These are phyloP conservation scores for Maudiozyma humilis DNA, from an alignment of 1,139 yeast genomes.

Conservation along the genomic window DNA sequence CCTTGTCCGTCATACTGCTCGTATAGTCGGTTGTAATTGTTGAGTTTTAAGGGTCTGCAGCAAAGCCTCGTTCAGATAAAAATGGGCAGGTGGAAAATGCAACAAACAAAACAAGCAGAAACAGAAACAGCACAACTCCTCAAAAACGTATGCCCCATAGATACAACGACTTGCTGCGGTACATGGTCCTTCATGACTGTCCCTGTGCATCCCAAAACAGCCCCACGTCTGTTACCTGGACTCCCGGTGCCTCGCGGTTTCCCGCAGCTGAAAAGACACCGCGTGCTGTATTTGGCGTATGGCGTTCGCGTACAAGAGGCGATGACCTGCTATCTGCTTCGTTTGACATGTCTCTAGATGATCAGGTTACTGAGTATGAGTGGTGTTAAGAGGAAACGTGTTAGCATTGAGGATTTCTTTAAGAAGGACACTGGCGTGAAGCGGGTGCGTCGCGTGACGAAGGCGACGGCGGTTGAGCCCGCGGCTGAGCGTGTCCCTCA, in stretches of 20 bases:
- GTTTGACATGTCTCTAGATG: no score
- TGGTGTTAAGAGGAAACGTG: conserved; percentile 3
- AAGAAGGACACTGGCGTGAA: conserved; percentile 1
- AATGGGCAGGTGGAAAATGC: no score
- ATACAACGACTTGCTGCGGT: no score
- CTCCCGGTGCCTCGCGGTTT: not conserved
- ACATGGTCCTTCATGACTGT: no score
- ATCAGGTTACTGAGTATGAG: conserved; percentile 1
- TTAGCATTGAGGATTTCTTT: conserved; percentile 7
- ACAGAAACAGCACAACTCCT: no score
- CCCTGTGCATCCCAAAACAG: no score
- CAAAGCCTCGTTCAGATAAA: no score
- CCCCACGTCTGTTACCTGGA: not conserved
- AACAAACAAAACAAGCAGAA: no score
- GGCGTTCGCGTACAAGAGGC: not conserved
- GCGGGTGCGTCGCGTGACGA: no score
- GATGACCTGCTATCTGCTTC: no score
- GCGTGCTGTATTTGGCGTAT: not conserved
- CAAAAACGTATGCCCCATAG: no score
- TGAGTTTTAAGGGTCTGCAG: not conserved
- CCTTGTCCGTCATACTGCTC: not conserved
- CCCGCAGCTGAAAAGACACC: not conserved
- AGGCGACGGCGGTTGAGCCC: no score
- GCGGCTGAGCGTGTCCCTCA: not conserved
- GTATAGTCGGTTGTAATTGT: not conserved